A percentile compares a stretch with the other conserved stretches of the same genome.
Evolutionary conservation across 2,329 filamentous ascomycete species (phyloP).

Genomic region (Penicillium sp.): DNA sequence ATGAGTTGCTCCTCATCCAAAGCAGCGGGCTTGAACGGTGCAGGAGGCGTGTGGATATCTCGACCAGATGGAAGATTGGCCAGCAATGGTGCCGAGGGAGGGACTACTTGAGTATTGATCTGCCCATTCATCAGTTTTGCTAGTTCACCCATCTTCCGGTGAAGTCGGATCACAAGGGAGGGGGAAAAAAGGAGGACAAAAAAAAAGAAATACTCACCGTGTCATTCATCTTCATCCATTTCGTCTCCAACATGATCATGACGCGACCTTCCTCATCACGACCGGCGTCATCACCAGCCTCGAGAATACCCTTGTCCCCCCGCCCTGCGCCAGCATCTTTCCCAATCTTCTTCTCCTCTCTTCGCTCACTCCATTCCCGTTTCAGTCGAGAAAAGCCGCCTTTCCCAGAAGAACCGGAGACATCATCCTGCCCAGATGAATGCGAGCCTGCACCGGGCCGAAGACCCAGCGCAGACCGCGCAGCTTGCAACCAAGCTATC

Average conservation of each 20-base stretch:
- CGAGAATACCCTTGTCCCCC: conserved; percentile 27
- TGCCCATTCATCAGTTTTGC: conserved; percentile 31
- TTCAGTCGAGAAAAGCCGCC: conserved; percentile 52
- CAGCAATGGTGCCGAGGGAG: conserved; percentile 64
- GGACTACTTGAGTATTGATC: conserved; percentile 75
- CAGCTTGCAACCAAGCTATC: conserved; percentile 80
- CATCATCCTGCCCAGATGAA: conserved; percentile 2
- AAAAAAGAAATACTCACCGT: conserved; percentile 53
- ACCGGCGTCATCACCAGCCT: conserved; percentile 68
- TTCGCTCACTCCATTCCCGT: conserved; percentile 68
- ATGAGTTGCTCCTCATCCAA: conserved; percentile 60
- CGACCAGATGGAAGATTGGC: conserved; percentile 79
- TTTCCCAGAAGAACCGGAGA: conserved; percentile 7
- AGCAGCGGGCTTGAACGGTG: conserved; percentile 59
- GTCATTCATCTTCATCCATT: conserved; percentile 91
- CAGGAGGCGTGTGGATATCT: conserved; percentile 67
- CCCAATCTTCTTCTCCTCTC: conserved; percentile 73
- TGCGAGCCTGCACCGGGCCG: conserved; percentile 32
- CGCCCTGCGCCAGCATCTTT: conserved; percentile 46
- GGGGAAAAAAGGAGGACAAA: no score
- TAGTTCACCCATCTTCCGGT: neutral
- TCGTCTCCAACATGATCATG: conserved; percentile 76
- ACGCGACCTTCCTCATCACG: conserved; percentile 77
- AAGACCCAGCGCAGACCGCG: conserved; percentile 67
- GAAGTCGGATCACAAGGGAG: no score